These are phyloP conservation scores for Delonix regia DNA, from an alignment of 306 rosid genomes.

Conservation along the genomic window DNA sequence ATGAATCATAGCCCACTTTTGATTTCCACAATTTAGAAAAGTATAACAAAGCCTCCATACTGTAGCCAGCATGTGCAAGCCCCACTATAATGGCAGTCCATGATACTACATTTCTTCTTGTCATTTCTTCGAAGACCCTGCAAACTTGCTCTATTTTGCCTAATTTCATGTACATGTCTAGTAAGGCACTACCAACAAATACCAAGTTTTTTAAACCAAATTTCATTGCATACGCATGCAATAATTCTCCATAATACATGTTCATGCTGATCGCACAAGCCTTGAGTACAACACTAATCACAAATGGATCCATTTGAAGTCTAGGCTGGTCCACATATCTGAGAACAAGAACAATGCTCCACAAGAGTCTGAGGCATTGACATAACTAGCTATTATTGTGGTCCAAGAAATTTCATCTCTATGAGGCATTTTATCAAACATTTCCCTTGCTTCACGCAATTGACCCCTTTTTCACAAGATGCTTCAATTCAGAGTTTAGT, in stretches of 20 bases:
- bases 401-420: constrained; percentile 72
- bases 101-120: constrained; percentile 61
- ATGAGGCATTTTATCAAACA: constrained; percentile 59
- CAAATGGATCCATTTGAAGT: constrained; percentile 55
- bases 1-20: constrained; percentile 63
- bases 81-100: constrained; percentile 78
- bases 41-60: constrained; percentile 57
- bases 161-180: constrained; percentile 76
- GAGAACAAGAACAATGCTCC: constrained; percentile 66
- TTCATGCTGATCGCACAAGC: constrained; percentile 62
- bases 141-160: constrained; percentile 61
- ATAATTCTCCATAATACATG: constrained; percentile 46
- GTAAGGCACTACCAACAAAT: constrained; percentile 71
- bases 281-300: constrained; percentile 67
- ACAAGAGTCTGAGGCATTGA: constrained; percentile 43
- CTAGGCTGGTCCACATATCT: constrained; percentile 53
- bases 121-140: constrained; percentile 60
- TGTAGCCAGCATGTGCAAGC: constrained; percentile 70
- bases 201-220: constrained; percentile 63
- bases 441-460: constrained; percentile 50
- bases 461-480: constrained; percentile 51
- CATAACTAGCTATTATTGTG: constrained; percentile 57
- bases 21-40: constrained; percentile 79
- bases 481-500: constrained; percentile 61
- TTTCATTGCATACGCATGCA: constrained; percentile 71